phyloP scores from a whole-genome alignment of 2,329 filamentous ascomycete species.

The Pseudocercospora fuligena region DNA sequence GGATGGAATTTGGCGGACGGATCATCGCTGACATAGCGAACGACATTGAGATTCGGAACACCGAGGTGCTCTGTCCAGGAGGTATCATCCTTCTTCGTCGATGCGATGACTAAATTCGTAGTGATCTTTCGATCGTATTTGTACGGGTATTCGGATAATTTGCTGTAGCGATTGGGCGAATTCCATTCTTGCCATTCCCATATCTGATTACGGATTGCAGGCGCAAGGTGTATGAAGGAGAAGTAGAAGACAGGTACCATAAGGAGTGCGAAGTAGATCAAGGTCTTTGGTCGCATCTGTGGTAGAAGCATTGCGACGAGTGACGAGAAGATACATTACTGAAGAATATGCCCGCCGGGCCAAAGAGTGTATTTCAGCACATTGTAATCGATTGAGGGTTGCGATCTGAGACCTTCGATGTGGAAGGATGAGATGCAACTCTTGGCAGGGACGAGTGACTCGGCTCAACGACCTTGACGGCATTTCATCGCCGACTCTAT shows the following conservation, averaged over 20 bases:
- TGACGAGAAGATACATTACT: not conserved
- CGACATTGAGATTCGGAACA: conserved; percentile 26
- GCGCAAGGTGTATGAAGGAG: conserved; percentile 7
- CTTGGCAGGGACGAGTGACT: conserved; percentile 4
- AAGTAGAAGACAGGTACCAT: conserved; percentile 12
- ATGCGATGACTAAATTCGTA: conserved; percentile 27
- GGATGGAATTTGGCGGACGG: conserved; percentile 24
- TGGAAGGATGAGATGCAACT: conserved; percentile 1
- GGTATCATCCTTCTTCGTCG: conserved; percentile 25
- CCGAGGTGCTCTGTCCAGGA: conserved; percentile 26
- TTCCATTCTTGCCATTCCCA: conserved; percentile 7
- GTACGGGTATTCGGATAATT: not conserved
- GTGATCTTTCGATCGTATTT: conserved; percentile 15
- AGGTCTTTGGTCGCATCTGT: conserved; percentile 4
- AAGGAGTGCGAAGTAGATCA: conserved; percentile 8
- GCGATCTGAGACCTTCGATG: not conserved
- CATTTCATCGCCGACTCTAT: not conserved
- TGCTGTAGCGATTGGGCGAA: not conserved
- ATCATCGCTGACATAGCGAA: conserved; percentile 31
- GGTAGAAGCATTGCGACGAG: not conserved
- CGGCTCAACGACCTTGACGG: not conserved
- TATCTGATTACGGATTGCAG: conserved; percentile 10
- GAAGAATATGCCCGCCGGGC: not conserved
- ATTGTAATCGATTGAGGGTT: not conserved
- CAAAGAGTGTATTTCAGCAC: conserved; percentile 1